Evolutionary conservation across 345 rosid species (phyloP), one percentile per base, ranked within the genome.

Genomic region (Cardamine chenopodiifolia): DNA sequence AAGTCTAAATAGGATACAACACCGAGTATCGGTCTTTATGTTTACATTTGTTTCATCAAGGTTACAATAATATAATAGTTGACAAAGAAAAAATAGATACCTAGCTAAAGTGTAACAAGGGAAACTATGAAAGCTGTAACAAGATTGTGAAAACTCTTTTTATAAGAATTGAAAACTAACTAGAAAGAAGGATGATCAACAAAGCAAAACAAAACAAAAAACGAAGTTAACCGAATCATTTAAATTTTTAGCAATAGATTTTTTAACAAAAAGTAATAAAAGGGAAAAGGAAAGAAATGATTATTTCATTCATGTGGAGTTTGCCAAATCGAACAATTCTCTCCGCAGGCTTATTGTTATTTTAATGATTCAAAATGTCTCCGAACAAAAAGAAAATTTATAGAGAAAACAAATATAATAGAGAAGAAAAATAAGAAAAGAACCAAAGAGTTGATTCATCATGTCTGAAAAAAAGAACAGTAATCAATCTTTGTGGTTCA

Each of bases 401-500:
- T 49, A 65, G 26, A 37, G 55, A 80, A 66, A 62, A 74, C 56
- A 45, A 60, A 79, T 62, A 47, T 22, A 13, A 77, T 58, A 44
- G 56, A 67, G 53, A 31, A 44, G n/a, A 50, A 64, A 35, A 55
- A 68, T 25, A 70, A 61, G 22, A 61, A 67, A 49, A 10, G 49
- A 59, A 79, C 78, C 87, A 81, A 84, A 82, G 92, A 81, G 84
- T 85, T 86, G 90, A 86, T 83, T 78, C 79, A 80, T 72, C 72
- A 47, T 57, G 76, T 77, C 54, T 77, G 59, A 13, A 29, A 64
- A 70, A 55, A 62, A 72, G 65, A 85, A 91, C 85, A 83, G 76
- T 65, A 80, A 83, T 81, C 87, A 86, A 86, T 85, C 92, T 83
- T 85, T 79, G 82, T 87, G 81, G 77, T 65, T 78, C 89, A 92